Evolutionary conservation across 192 early-diverging fungal genomes (phyloP).

Genomic region (Podila clonocystis): DNA sequence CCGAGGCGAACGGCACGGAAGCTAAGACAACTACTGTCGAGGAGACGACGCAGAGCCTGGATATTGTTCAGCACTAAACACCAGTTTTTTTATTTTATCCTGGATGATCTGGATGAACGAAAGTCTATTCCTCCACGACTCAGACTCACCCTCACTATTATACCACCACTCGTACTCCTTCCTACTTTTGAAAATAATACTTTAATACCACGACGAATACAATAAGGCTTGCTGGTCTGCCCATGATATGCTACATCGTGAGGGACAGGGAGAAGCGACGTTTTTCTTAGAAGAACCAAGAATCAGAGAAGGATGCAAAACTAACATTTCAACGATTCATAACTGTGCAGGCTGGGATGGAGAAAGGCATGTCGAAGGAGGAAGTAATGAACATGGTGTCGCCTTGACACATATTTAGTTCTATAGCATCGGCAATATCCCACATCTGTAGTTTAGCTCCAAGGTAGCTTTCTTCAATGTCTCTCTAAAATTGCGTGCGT

Average conservation of each 20-base stretch:
- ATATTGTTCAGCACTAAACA: neutral
- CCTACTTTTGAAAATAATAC: too few relatives aligned
- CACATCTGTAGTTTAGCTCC: conserved; percentile 8
- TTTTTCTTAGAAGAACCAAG: too few relatives aligned
- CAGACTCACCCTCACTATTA: too few relatives aligned
- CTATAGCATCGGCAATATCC: neutral
- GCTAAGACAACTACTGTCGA: neutral
- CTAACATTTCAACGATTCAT: neutral
- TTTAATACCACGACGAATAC: too few relatives aligned
- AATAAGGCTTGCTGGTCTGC: too few relatives aligned
- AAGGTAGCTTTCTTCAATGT: neutral
- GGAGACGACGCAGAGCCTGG: conserved; percentile 1
- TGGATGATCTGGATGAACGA: too few relatives aligned
- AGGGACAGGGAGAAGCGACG: too few relatives aligned
- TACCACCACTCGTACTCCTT: too few relatives aligned
- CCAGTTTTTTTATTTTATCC: neutral
- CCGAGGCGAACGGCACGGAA: neutral
- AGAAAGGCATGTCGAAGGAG: neutral
- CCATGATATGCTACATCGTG: too few relatives aligned
- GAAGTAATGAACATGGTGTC: too few relatives aligned
- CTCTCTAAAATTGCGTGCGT: conserved; percentile 1
- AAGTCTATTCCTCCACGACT: neutral
- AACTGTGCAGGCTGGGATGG: conserved; percentile 5
- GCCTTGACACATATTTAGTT: too few relatives aligned
- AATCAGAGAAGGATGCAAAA: conserved; percentile 9